Base-by-base conservation (phyloP, 176 grass and related monocot species). In the Phoenix roebelenii region DNA sequence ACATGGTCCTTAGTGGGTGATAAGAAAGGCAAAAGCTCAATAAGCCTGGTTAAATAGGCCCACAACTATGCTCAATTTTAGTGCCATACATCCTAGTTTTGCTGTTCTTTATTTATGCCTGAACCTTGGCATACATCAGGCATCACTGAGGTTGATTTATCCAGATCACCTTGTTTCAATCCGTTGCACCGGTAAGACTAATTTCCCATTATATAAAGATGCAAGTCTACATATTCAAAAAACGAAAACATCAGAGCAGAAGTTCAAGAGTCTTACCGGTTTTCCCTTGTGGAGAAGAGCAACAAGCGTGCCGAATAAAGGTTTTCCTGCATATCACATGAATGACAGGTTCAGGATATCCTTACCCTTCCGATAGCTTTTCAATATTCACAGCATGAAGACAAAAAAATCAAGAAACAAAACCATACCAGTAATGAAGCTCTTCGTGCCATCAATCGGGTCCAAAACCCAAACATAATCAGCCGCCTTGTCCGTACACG, bases 391-490 rank as follows among this genome's bases (percentile, higher is more conserved):
- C 16, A 10, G 12, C 15, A 5, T 15, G 18, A 54, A 29, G 14
- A 64, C 12, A 10, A 28, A 14, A 5, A 53, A 26, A 4, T 28
- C 23, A 18, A 66, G 5, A 16, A 66, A 66, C 26, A 32, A 57
- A 60, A 24, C 18, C 69, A 32, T 81, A 96, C 86, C 83, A 59
- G 91, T 96, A 26, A 96, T 87, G 54, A 96, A 96, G 51, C 86
- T 96, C 64, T 90, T 96, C 0, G 91, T 96, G 52, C 91, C 91
- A 57, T 96, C 91, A 74, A 90, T 90, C 48, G 91, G 86, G 50
- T 96, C 91, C 73, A 87, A 77, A 68, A 96, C 83, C 91, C 86
- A 96, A 24, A 90, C 91, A 80, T 79, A 96, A 71, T 96, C 83
- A 69, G 86, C 68, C 52, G 77, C 82, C 58, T 66, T 63, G 61